Conservation (phyloP, 345 rosid species). For the Alliaria petiolata region DNA sequence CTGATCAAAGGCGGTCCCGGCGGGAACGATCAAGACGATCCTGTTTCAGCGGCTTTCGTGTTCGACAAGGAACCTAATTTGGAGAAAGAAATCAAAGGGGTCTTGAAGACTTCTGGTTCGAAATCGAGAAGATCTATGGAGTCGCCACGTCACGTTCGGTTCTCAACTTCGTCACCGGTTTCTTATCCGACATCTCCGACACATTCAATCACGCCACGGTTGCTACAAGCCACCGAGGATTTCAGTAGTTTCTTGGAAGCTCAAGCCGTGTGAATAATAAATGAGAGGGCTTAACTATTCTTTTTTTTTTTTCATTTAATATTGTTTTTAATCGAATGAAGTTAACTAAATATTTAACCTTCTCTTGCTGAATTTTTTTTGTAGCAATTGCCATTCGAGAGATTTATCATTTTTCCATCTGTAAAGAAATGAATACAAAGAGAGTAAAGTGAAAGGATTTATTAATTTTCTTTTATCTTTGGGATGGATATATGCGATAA, state of each 20-base stretch:
- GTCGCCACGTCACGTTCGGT: slow-evolving; percentile 66
- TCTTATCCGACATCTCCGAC: slow-evolving; percentile 54
- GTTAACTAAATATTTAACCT: background rate
- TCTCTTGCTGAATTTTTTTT: slow-evolving; percentile 3
- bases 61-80: slow-evolving; percentile 46
- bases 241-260: slow-evolving; percentile 68
- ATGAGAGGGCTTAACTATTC: background rate
- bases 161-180: slow-evolving; percentile 54
- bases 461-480: background rate
- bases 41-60: slow-evolving; percentile 69
- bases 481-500: too few relatives aligned
- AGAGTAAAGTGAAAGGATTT: background rate
- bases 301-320: background rate
- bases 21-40: slow-evolving; percentile 53
- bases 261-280: slow-evolving; percentile 48
- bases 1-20: slow-evolving; percentile 41
- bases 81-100: slow-evolving; percentile 56
- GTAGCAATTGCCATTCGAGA: background rate
- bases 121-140: slow-evolving; percentile 51
- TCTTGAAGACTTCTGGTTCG: slow-evolving; percentile 43
- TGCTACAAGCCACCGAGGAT: slow-evolving; percentile 51
- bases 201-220: slow-evolving; percentile 56
- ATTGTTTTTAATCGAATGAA: background rate
- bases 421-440: slow-evolving; percentile 9
- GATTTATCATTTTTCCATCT: background rate